A percentile compares a stretch with the other conserved stretches of the same genome.
Conservation (phyloP, 768 basidiomycete genomes). For the Psilocybe azurescens region DNA sequence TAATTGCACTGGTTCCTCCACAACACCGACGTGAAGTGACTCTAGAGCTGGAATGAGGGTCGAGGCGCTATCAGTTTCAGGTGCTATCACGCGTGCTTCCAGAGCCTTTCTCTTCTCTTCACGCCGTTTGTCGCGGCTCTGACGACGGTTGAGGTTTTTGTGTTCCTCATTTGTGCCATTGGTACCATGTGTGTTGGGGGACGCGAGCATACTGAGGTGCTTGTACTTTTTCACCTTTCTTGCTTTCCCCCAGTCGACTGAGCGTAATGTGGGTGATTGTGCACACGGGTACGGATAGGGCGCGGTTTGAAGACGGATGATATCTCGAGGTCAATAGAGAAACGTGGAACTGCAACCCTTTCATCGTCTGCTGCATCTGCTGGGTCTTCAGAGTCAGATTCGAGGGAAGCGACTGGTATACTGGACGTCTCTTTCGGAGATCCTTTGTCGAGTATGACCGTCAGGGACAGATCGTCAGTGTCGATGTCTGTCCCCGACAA, state of each 20-base stretch:
- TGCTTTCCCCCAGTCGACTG: constrained; percentile 37
- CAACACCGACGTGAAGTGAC: constrained; percentile 34
- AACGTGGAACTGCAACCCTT: constrained; percentile 25
- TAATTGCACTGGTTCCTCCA: constrained; percentile 20
- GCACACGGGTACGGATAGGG: constrained; percentile 53
- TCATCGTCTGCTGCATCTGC: constrained; percentile 36
- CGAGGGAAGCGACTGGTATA: constrained; percentile 52
- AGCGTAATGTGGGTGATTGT: constrained; percentile 33
- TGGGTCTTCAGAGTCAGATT: constrained; percentile 43
- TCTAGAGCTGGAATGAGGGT: constrained; percentile 37
- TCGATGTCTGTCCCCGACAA: constrained; percentile 43
- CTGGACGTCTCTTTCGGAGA: not conserved
- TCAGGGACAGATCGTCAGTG: constrained; percentile 36
- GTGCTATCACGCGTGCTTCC: constrained; percentile 31
- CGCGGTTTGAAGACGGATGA: constrained; percentile 76
- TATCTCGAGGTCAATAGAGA: constrained; percentile 67
- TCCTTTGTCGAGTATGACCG: constrained; percentile 34
- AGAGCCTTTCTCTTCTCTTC: constrained; percentile 50
- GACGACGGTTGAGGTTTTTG: constrained; percentile 44
- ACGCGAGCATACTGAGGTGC: constrained; percentile 29
- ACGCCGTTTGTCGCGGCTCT: constrained; percentile 54
- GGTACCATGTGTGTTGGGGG: constrained; percentile 16
- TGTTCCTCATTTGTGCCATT: constrained; percentile 21
- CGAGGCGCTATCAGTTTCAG: constrained; percentile 13
- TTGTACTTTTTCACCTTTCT: constrained; percentile 46